A percentile compares a stretch with the other conserved stretches of the same genome.
phyloP scores from a whole-genome alignment of 2,329 filamentous ascomycete species.

The Stagonosporopsis rhizophila region DNA sequence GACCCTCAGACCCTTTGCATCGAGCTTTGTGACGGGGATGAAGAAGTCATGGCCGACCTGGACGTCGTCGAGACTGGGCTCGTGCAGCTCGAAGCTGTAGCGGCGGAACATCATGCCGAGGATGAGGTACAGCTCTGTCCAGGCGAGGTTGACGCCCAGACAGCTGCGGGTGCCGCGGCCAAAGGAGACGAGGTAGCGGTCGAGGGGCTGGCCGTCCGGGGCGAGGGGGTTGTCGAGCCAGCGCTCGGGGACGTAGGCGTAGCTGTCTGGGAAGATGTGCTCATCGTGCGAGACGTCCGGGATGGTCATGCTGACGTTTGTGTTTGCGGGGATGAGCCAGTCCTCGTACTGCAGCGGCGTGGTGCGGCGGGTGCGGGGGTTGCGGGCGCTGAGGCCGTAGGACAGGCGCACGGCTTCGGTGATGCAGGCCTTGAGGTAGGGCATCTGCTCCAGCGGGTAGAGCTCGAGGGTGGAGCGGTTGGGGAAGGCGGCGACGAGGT shows the following conservation, averaged over 20 bases:
- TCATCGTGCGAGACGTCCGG: slow-evolving; percentile 47
- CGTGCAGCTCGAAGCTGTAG: slow-evolving; percentile 41
- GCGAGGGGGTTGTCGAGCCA: slow-evolving; percentile 48
- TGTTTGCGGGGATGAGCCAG: slow-evolving; percentile 45
- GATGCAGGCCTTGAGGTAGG: slow-evolving; percentile 36
- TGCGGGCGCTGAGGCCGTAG: slow-evolving; percentile 51
- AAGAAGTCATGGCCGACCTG: slow-evolving; percentile 50
- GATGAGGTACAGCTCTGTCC: slow-evolving; percentile 44
- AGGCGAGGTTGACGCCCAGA: slow-evolving; percentile 51
- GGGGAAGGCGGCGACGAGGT: slow-evolving; percentile 40
- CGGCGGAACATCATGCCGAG: slow-evolving; percentile 45
- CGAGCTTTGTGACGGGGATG: slow-evolving; percentile 42
- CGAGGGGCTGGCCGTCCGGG: slow-evolving; percentile 41
- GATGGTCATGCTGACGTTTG: slow-evolving; percentile 49
- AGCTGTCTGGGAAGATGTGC: slow-evolving; percentile 47
- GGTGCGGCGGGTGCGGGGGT: slow-evolving; percentile 42
- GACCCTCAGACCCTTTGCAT: slow-evolving; percentile 48
- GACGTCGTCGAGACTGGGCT: slow-evolving; percentile 41
- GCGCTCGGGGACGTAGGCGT: slow-evolving; percentile 50
- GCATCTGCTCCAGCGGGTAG: slow-evolving; percentile 33
- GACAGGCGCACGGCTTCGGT: slow-evolving; percentile 47
- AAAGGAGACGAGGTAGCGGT: slow-evolving; percentile 53
- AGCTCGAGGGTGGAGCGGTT: slow-evolving; percentile 34
- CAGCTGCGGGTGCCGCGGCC: slow-evolving; percentile 52
- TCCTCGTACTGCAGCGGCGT: slow-evolving; percentile 31